Percentiles rank a stretch among this genome's conserved stretches.
These are phyloP conservation scores for Lolium rigidum DNA, from an alignment of 176 grass and related monocot genomes.

Conservation along the genomic window DNA sequence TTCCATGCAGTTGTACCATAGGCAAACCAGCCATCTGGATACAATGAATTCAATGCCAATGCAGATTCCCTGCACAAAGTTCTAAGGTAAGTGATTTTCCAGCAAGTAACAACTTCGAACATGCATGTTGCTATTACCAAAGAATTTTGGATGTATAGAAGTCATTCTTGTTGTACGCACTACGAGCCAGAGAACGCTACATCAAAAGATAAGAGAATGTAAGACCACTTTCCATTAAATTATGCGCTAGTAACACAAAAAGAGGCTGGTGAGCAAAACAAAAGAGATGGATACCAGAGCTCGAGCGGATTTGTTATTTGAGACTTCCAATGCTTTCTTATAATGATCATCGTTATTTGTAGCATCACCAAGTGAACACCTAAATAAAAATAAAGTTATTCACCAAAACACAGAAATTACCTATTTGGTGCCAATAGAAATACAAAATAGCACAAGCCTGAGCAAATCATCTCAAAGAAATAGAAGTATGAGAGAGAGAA, in stretches of 20 bases:
- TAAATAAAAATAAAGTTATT: slow-evolving; percentile 41
- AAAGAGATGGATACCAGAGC: slow-evolving; percentile 67
- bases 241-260: background rate
- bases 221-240: slow-evolving; percentile 25
- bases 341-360: slow-evolving; percentile 82
- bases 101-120: slow-evolving; percentile 1
- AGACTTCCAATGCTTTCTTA: slow-evolving; percentile 91
- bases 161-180: slow-evolving; percentile 85
- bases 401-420: slow-evolving; percentile 1
- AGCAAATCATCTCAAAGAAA: background rate
- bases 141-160: slow-evolving; percentile 77
- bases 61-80: slow-evolving; percentile 83
- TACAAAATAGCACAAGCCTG: background rate
- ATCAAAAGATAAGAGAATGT: slow-evolving; percentile 20
- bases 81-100: slow-evolving; percentile 14
- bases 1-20: slow-evolving; percentile 88
- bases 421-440: background rate
- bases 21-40: slow-evolving; percentile 98
- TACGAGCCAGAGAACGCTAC: slow-evolving; percentile 86
- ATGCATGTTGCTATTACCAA: slow-evolving; percentile 63
- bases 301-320: slow-evolving; percentile 87
- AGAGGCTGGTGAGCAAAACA: slow-evolving; percentile 28
- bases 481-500: background rate
- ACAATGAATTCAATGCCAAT: slow-evolving; percentile 84
- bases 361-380: slow-evolving; percentile 97